Evolutionary conservation across 1,139 yeast species (phyloP).

Genomic region (Candida sojae): DNA sequence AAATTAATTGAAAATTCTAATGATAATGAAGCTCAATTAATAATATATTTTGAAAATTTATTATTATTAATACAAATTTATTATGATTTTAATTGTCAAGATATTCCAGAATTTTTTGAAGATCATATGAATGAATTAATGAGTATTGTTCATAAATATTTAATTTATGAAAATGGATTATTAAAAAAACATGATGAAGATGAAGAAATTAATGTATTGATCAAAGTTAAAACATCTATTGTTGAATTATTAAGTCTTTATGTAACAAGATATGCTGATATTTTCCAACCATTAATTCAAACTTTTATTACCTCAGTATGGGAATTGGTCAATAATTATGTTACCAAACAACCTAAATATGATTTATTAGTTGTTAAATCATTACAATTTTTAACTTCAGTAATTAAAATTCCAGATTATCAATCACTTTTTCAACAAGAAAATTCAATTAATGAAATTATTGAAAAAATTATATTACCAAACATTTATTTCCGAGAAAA

Average conservation of each 20-base stretch:
- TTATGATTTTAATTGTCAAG: conserved; percentile 95
- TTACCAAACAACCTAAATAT: conserved; percentile 72
- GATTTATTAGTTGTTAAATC: conserved; percentile 85
- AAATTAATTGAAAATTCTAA: conserved; percentile 48
- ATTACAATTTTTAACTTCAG: conserved; percentile 78
- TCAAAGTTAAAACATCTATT: conserved; percentile 77
- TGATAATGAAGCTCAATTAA: conserved; percentile 44
- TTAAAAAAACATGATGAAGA: conserved; percentile 62
- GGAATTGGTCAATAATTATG: conserved; percentile 64
- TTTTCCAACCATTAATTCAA: conserved; percentile 74
- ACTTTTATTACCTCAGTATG: conserved; percentile 82
- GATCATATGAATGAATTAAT: conserved; percentile 80
- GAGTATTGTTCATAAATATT: conserved; percentile 79
- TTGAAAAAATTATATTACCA: conserved; percentile 84
- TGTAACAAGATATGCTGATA: conserved; percentile 89
- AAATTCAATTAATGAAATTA: conserved; percentile 69
- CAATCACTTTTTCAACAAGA: conserved; percentile 65
- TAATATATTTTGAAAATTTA: conserved; percentile 67
- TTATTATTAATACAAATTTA: conserved; percentile 75
- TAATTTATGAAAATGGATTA: conserved; percentile 55
- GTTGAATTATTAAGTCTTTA: conserved; percentile 85
- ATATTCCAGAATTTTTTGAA: conserved; percentile 96
- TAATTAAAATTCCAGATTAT: conserved; percentile 67
- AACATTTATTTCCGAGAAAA: conserved; percentile 80
- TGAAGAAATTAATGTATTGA: conserved; percentile 71